These are phyloP conservation scores for Trametes polyzona DNA, from an alignment of 1,284 basidiomycete species.

Conservation along the genomic window DNA sequence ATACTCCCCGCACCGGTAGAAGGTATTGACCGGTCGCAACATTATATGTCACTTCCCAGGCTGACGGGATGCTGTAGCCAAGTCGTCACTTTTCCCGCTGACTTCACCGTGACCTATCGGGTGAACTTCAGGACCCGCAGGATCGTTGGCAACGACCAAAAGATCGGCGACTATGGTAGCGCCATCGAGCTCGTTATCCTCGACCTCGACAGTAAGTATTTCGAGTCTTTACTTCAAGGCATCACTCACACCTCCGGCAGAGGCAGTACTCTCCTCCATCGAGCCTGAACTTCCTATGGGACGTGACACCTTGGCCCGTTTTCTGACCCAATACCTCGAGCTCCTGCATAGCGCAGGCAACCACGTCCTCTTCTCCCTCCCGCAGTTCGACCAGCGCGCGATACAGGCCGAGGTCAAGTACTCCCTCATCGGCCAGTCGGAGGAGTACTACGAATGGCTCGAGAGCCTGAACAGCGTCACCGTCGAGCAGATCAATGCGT, in stretches of 20 bases:
- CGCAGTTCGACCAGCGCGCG: constrained; percentile 35
- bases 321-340: constrained; percentile 29
- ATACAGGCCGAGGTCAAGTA: constrained; percentile 31
- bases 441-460: constrained; percentile 20
- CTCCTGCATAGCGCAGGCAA: constrained; percentile 34
- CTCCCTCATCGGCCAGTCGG: constrained; percentile 9
- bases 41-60: background rate
- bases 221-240: no score
- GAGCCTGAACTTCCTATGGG: constrained; percentile 12
- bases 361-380: constrained; percentile 38
- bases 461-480: constrained; percentile 30
- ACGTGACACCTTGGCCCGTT: constrained; percentile 21
- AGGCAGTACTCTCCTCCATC: background rate
- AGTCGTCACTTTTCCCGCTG: background rate
- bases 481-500: constrained; percentile 38
- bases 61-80: background rate
- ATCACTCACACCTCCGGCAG: background rate
- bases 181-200: constrained; percentile 31
- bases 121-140: constrained; percentile 22
- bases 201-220: constrained; percentile 18
- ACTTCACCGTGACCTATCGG: constrained; percentile 27
- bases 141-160: constrained; percentile 25
- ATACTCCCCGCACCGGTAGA: background rate
- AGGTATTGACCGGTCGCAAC: background rate
- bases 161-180: constrained; percentile 28